Evolutionary conservation across 176 grass and related monocot species (phyloP), one percentile per base, ranked within the genome.

Genomic region (Oryza australiensis): DNA sequence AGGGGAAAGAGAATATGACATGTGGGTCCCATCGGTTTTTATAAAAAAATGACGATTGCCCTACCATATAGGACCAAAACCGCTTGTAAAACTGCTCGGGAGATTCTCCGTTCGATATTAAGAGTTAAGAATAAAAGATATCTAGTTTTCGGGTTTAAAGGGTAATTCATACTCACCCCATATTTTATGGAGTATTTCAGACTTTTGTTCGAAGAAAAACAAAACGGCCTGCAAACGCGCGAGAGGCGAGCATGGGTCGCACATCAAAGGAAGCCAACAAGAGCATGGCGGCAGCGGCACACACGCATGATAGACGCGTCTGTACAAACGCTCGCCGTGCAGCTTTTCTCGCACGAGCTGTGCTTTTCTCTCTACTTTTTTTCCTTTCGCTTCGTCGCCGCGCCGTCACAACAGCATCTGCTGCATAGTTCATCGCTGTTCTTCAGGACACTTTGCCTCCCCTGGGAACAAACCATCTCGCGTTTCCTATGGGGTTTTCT

Each of bases 211-310:
- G 7, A 2, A 59, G 53, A 59, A 59, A 59, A 66, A 66, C 67
- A 51, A 64, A 72, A 48, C 83, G 22, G 37, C 37, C 23, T 69
- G 85, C 64, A 27, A 81, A 76, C 62, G 20, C 72, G 64, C 78
- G 85, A 70, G 85, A 79, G 12, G 18, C 9, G 16, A 70, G 65
- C 74, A 18, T n/a, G 20, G 66, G 66, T 78, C 83, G 51, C 75
- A 49, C 38, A 12, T 85, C 83, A 20, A 7, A 35, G 35, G 83
- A 48, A 75, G n/a, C 28, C 75, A 43, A 78, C 74, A 49, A 43
- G 23, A 30, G 2, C 13, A 12, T 22, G 30, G 49, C 5, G 16
- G 49, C 26, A 38, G 16, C 38, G 38, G 3, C 53, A 26, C 7
- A 33, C 51, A 62, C 15, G 76, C 62, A 23, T n/a, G 62, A 12